These are phyloP conservation scores for Yamadazyma atmosphaerica DNA, from an alignment of 1,139 yeast genomes.

Conservation along the genomic window DNA sequence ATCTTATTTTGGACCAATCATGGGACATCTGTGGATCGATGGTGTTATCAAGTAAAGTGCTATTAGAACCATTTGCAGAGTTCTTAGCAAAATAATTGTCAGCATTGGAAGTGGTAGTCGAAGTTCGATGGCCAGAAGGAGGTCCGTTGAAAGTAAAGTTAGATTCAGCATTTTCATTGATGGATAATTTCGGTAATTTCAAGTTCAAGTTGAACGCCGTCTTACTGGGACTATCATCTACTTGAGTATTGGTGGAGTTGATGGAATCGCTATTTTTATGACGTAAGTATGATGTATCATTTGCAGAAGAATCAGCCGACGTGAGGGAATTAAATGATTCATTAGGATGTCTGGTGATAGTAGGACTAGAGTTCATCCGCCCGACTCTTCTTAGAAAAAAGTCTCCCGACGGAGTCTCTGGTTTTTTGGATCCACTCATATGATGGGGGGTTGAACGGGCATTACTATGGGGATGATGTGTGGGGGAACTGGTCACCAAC, in stretches of 20 bases:
- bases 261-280: constrained; percentile 15
- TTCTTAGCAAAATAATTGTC: not conserved
- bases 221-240: constrained; percentile 20
- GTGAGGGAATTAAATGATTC: constrained; percentile 20
- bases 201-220: constrained; percentile 8
- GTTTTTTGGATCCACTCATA: not conserved
- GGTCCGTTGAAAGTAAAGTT: constrained; percentile 5
- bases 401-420: constrained; percentile 3
- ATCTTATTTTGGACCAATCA: constrained; percentile 6
- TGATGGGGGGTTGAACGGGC: not conserved
- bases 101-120: not conserved
- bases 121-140: not conserved
- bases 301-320: constrained; percentile 21
- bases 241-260: constrained; percentile 26
- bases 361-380: constrained; percentile 8
- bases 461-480: constrained; percentile 3
- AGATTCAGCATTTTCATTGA: constrained; percentile 16
- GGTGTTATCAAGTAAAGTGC: not conserved
- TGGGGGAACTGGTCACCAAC: not conserved
- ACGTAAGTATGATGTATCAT: constrained; percentile 11
- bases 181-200: constrained; percentile 15
- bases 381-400: constrained; percentile 6
- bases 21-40: not conserved
- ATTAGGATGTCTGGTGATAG: constrained; percentile 10
- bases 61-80: not conserved